These are phyloP conservation scores for Trametes meyenii DNA, from an alignment of 768 basidiomycete genomes.

Conservation along the genomic window DNA sequence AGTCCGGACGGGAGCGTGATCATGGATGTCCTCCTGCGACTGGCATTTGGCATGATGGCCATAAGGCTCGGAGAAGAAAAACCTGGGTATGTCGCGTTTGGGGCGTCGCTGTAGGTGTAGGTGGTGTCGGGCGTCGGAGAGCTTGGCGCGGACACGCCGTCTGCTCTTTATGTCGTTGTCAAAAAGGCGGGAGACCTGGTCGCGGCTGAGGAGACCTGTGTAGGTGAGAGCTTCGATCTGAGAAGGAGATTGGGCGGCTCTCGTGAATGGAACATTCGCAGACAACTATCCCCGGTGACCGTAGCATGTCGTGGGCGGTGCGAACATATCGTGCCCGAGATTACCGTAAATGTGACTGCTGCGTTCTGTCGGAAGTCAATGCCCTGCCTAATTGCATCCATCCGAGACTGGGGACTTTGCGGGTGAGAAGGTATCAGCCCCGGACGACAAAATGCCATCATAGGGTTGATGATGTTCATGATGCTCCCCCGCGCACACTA, in stretches of 20 bases:
- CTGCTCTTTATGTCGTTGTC: background rate
- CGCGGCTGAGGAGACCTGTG: slow-evolving; percentile 3
- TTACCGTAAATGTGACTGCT: background rate
- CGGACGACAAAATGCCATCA: background rate
- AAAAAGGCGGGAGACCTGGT: background rate
- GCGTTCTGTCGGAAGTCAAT: background rate
- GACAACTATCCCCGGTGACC: background rate
- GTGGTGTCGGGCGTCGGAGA: background rate
- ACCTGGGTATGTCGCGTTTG: background rate
- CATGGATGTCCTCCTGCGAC: slow-evolving; percentile 15
- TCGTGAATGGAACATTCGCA: background rate
- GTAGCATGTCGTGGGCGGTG: slow-evolving; percentile 1
- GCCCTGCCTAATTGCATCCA: background rate
- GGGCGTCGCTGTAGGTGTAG: background rate
- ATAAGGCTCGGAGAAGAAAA: slow-evolving; percentile 1
- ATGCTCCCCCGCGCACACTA: background rate
- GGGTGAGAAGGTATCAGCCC: slow-evolving; percentile 1
- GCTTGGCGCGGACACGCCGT: background rate
- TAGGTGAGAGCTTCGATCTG: slow-evolving; percentile 5
- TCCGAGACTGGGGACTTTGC: background rate
- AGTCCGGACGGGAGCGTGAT: slow-evolving; percentile 11
- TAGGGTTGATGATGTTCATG: background rate
- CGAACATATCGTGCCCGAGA: background rate
- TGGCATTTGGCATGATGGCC: slow-evolving; percentile 22
- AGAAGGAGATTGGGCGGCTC: background rate